These are phyloP conservation scores for Dactylonectria estremocensis DNA, from an alignment of 2,329 filamentous ascomycete species.

Conservation along the genomic window DNA sequence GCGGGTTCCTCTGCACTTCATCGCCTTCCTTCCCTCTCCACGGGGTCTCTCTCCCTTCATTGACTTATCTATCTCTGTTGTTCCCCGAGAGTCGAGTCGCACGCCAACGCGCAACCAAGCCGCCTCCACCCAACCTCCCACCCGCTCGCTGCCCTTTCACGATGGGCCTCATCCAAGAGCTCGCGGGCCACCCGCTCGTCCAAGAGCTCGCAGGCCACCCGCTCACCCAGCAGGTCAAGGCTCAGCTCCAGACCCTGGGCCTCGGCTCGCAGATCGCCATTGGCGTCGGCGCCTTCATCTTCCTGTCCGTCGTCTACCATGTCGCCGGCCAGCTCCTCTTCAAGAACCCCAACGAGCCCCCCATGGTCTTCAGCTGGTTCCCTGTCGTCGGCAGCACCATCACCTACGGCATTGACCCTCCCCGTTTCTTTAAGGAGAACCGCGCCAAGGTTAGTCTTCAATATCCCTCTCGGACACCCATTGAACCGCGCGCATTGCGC, in stretches of 20 bases:
- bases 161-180: conserved; percentile 72
- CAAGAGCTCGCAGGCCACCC: conserved; percentile 66
- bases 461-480: neutral
- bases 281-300: conserved; percentile 61
- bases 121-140: conserved; percentile 12
- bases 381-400: conserved; percentile 92
- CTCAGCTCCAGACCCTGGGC: conserved; percentile 65
- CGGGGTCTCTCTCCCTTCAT: neutral
- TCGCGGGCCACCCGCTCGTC: conserved; percentile 65
- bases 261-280: conserved; percentile 64
- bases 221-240: conserved; percentile 64
- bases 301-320: conserved; percentile 79
- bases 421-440: conserved; percentile 84
- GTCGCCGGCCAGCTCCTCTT: conserved; percentile 84
- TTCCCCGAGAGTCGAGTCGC: neutral
- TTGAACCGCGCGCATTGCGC: neutral
- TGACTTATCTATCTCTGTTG: neutral
- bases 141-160: conserved; percentile 29
- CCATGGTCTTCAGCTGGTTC: conserved; percentile 85
- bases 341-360: conserved; percentile 86
- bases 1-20: conserved; percentile 31
- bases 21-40: conserved; percentile 2
- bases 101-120: neutral
- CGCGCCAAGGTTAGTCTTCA: conserved; percentile 77
- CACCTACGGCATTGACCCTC: conserved; percentile 95